Evolutionary conservation across 805 yeast species (phyloP).

Genomic region (Wickerhamomyces xylosicus): DNA sequence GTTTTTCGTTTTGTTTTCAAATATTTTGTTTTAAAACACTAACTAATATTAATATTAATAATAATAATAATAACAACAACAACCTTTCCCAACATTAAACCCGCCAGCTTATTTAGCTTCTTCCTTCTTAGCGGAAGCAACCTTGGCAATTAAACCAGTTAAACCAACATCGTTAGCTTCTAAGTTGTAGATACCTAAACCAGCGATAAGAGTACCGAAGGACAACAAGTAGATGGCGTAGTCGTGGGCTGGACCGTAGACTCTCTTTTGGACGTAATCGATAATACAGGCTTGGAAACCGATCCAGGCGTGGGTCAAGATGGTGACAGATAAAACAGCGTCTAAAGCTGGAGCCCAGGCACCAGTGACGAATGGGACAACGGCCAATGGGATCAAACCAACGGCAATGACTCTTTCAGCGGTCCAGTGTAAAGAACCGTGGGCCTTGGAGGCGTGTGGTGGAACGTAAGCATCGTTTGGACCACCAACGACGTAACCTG

Average conservation of each 20-base stretch:
- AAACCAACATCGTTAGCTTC: slow-evolving; percentile 78
- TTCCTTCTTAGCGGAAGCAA: neutral
- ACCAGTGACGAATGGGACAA: slow-evolving; percentile 71
- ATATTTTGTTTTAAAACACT: too few species aligned
- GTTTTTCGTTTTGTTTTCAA: too few species aligned
- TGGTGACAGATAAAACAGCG: slow-evolving; percentile 51
- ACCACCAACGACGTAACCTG: slow-evolving; percentile 86
- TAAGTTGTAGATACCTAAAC: slow-evolving; percentile 74
- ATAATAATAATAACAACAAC: neutral
- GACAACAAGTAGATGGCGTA: slow-evolving; percentile 59
- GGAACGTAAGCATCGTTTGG: slow-evolving; percentile 79
- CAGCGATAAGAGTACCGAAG: slow-evolving; percentile 59
- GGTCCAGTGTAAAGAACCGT: slow-evolving; percentile 93
- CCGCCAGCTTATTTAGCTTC: neutral
- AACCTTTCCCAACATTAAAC: neutral
- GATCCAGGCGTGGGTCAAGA: slow-evolving; percentile 70
- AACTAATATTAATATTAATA: too few species aligned
- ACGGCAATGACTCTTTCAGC: slow-evolving; percentile 67
- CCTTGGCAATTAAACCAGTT: slow-evolving; percentile 34
- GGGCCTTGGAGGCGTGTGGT: slow-evolving; percentile 52
- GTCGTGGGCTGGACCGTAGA: slow-evolving; percentile 68
- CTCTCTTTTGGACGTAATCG: slow-evolving; percentile 85
- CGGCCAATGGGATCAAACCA: slow-evolving; percentile 66
- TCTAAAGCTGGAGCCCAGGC: slow-evolving; percentile 62
- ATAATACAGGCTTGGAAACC: slow-evolving; percentile 89